These are phyloP conservation scores for Penicillium decumbens DNA, from an alignment of 2,329 filamentous ascomycete genomes.

Conservation along the genomic window DNA sequence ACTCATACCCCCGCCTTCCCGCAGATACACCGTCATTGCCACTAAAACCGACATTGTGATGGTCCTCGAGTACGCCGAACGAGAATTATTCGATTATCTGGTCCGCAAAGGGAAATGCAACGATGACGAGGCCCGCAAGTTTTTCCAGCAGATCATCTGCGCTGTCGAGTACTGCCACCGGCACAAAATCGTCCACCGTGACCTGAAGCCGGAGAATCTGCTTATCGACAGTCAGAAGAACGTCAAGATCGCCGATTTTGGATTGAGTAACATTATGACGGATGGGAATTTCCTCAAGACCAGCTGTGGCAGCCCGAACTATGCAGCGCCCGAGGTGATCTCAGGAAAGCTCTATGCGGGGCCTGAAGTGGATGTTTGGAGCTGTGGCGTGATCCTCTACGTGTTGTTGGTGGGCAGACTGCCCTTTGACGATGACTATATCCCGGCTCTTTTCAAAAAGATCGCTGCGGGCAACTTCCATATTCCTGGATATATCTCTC, in stretches of 20 bases:
- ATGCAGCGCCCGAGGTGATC: constrained; percentile 95
- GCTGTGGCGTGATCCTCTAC: constrained; percentile 62
- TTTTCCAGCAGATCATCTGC: constrained; percentile 99
- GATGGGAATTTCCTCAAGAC: constrained; percentile 99
- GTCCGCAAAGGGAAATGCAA: constrained; percentile 88
- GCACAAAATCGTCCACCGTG: constrained; percentile 97
- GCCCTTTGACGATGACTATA: constrained; percentile 97
- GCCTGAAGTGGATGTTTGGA: constrained; percentile 90
- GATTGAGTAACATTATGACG: constrained; percentile 99
- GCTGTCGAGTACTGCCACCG: constrained; percentile 98
- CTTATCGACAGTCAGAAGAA: constrained; percentile 92
- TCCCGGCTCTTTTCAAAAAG: constrained; percentile 94
- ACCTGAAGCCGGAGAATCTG: constrained; percentile 95
- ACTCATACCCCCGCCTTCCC: not conserved
- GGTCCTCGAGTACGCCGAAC: constrained; percentile 96
- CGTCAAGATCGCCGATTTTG: constrained; percentile 98
- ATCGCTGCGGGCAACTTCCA: constrained; percentile 92
- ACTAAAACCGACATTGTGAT: constrained; percentile 94
- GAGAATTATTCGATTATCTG: constrained; percentile 96
- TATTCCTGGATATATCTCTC: constrained; percentile 84
- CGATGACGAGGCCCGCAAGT: constrained; percentile 87
- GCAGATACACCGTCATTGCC: constrained; percentile 91
- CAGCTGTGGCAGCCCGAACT: constrained; percentile 96
- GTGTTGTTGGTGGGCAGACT: constrained; percentile 63
- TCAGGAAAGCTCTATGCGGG: constrained; percentile 96